Percentiles rank a stretch among this genome's conserved stretches.
Conservation (phyloP, 208 protist species). For the Polymyxa betae region DNA sequence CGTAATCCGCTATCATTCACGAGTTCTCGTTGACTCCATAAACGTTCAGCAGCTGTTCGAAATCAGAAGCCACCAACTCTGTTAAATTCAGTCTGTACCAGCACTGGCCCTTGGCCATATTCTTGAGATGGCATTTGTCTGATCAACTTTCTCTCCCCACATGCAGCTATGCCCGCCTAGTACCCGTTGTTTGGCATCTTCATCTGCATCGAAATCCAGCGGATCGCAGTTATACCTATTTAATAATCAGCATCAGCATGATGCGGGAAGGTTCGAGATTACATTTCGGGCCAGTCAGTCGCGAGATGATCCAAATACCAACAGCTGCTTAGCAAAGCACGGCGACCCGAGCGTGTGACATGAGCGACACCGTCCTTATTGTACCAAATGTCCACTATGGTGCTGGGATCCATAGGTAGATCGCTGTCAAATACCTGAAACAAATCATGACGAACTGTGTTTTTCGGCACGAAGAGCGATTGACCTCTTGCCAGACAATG, state of each 20-base stretch:
- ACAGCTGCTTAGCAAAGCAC: slow-evolving; percentile 4
- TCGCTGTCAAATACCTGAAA: slow-evolving; percentile 37
- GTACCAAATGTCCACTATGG: slow-evolving; percentile 41
- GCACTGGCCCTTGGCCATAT: slow-evolving; percentile 45
- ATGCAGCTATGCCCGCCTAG: slow-evolving; percentile 51
- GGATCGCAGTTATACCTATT: slow-evolving; percentile 6
- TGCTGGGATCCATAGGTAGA: slow-evolving; percentile 25
- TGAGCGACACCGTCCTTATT: not conserved
- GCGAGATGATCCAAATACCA: slow-evolving; percentile 58
- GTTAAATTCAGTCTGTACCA: not conserved
- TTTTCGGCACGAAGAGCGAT: not conserved
- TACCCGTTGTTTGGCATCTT: not conserved
- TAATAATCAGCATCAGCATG: not conserved
- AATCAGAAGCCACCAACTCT: not conserved
- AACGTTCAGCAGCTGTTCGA: slow-evolving; percentile 21
- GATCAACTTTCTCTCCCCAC: slow-evolving; percentile 53
- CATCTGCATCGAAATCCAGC: not conserved
- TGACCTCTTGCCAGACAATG: slow-evolving; percentile 40
- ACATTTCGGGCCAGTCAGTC: slow-evolving; percentile 29
- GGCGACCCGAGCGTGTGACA: not conserved
- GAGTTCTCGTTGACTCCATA: slow-evolving; percentile 30
- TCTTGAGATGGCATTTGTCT: not conserved
- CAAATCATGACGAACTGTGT: not conserved
- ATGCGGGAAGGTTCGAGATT: not conserved
- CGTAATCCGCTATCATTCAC: not conserved